Conservation (phyloP, 1,284 basidiomycete genomes). For the Cronartium ribicola region DNA sequence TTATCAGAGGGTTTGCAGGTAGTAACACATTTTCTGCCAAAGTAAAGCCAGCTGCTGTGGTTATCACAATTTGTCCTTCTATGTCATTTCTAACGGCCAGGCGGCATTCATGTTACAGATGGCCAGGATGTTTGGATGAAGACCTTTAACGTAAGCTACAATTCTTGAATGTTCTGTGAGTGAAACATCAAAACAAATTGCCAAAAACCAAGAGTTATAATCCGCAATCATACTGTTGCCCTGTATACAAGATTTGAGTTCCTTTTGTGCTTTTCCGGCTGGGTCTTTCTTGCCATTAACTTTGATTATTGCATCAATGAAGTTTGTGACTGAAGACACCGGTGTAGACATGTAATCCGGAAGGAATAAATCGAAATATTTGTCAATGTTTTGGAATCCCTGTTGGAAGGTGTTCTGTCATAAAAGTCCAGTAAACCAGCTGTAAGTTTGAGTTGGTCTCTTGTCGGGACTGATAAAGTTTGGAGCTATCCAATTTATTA, state of each 20-base stretch:
- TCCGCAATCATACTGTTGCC: background rate
- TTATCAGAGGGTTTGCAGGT: background rate
- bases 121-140: slow-evolving; percentile 2
- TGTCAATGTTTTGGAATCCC: background rate
- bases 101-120: no score
- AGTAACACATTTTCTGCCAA: background rate
- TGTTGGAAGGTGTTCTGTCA: no score
- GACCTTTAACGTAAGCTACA: background rate
- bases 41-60: background rate
- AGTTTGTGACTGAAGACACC: background rate
- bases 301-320: background rate
- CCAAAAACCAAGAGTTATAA: slow-evolving; percentile 8
- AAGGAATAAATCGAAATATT: slow-evolving; percentile 2
- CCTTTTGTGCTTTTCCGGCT: background rate
- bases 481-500: no score
- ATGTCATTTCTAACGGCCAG: no score
- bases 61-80: background rate
- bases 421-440: no score
- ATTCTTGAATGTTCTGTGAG: slow-evolving; percentile 4
- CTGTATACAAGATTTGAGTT: slow-evolving; percentile 5
- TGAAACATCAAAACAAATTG: slow-evolving; percentile 20
- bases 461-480: no score
- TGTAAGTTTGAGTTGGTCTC: no score
- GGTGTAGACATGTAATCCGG: background rate
- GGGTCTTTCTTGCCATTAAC: slow-evolving; percentile 5